These are phyloP conservation scores for Colletotrichum eremochloae DNA, from an alignment of 2,329 filamentous ascomycete genomes.

Conservation along the genomic window DNA sequence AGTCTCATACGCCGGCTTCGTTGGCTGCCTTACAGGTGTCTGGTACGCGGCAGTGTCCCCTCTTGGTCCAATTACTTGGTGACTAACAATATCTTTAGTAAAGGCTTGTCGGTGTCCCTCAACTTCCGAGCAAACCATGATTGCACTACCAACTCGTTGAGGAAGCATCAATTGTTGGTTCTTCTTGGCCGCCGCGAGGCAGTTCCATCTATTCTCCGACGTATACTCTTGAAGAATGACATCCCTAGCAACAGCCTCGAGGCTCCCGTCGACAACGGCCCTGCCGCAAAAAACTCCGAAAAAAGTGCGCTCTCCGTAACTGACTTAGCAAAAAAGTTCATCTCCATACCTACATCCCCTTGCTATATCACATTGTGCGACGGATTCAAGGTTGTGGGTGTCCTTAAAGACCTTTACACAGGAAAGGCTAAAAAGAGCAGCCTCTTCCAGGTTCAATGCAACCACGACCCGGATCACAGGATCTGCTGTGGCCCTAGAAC, in stretches of 20 bases:
- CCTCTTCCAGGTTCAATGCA: slow-evolving; percentile 68
- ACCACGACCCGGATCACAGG: slow-evolving; percentile 60
- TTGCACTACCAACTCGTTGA: slow-evolving; percentile 50
- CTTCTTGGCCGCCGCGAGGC: slow-evolving; percentile 66
- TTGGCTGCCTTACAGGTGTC: slow-evolving; percentile 65
- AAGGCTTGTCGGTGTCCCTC: slow-evolving; percentile 60
- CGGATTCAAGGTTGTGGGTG: slow-evolving; percentile 58
- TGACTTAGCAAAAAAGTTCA: slow-evolving; percentile 45
- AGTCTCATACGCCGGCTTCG: slow-evolving; percentile 65
- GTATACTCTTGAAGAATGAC: slow-evolving; percentile 42
- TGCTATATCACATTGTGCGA: slow-evolving; percentile 70
- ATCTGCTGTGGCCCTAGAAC: neutral
- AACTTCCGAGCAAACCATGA: slow-evolving; percentile 66
- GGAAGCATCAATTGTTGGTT: slow-evolving; percentile 65
- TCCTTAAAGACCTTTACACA: slow-evolving; percentile 68
- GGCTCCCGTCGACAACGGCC: neutral
- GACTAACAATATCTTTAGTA: slow-evolving; percentile 43
- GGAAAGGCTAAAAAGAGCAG: slow-evolving; percentile 59
- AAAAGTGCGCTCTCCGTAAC: neutral
- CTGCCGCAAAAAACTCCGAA: accelerated
- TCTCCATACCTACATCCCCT: slow-evolving; percentile 60
- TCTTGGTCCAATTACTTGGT: neutral
- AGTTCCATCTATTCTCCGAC: slow-evolving; percentile 65
- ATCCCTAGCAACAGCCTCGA: neutral
- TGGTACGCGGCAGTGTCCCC: slow-evolving; percentile 48